Conservation (phyloP, 106 monocot species). For the Ottelia alismoides region DNA sequence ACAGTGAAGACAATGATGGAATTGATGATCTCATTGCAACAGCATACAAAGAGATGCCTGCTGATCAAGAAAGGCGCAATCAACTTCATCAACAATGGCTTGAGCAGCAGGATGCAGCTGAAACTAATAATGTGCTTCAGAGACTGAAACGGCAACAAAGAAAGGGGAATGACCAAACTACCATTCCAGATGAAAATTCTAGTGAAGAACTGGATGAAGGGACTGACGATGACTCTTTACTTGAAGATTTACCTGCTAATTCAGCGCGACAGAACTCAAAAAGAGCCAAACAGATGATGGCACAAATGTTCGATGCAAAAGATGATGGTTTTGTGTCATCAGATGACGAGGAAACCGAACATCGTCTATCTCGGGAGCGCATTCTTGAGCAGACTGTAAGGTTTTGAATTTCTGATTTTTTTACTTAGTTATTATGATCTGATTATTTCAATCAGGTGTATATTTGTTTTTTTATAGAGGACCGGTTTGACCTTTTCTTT, state of each 20-base stretch:
- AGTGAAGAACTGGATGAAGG: conserved; percentile 21
- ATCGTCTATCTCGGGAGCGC: conserved; percentile 36
- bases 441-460: too few species aligned
- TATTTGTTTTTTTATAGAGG: too few species aligned
- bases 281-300: conserved; percentile 63
- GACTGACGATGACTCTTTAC: conserved; percentile 12
- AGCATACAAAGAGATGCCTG: conserved; percentile 52
- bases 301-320: conserved; percentile 68
- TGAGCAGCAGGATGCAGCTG: conserved; percentile 76
- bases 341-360: conserved; percentile 85
- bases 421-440: too few species aligned
- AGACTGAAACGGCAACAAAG: conserved; percentile 27
- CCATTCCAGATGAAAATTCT: conserved; percentile 29
- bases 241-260: conserved; percentile 22
- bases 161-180: conserved; percentile 15
- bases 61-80: conserved; percentile 66
- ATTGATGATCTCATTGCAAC: conserved; percentile 71
- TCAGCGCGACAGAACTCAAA: conserved; percentile 17
- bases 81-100: conserved; percentile 95
- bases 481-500: too few species aligned
- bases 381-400: conserved; percentile 52
- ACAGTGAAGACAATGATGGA: conserved; percentile 37
- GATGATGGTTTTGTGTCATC: conserved; percentile 55
- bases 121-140: conserved; percentile 68
- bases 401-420: too few species aligned